Percentiles rank a stretch among this genome's conserved stretches.
These are phyloP conservation scores for Teratosphaeriaceae sp. DNA, from an alignment of 2,329 filamentous ascomycete genomes.

Conservation along the genomic window DNA sequence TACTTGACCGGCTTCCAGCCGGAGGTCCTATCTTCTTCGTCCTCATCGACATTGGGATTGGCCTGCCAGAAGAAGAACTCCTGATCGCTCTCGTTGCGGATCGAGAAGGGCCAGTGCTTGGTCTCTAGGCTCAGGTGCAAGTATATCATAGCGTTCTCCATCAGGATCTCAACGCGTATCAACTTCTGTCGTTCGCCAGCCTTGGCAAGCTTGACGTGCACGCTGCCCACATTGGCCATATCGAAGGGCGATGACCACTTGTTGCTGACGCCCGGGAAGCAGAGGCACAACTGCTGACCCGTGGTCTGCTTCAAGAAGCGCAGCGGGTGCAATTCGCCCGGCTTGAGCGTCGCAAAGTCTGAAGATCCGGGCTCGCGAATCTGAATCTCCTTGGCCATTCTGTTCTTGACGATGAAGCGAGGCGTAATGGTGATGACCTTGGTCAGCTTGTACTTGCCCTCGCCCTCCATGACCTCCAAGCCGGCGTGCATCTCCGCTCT, in stretches of 20 bases:
- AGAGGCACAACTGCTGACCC: conserved; percentile 84
- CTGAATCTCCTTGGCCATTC: conserved; percentile 78
- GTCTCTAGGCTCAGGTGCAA: conserved; percentile 82
- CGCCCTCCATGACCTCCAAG: conserved; percentile 79
- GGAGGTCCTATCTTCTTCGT: conserved; percentile 72
- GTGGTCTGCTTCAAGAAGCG: conserved; percentile 80
- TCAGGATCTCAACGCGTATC: conserved; percentile 78
- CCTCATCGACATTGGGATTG: conserved; percentile 86
- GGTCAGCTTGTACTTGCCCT: conserved; percentile 96
- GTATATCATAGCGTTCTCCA: conserved; percentile 93
- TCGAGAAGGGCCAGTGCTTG: conserved; percentile 96
- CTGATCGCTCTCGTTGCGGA: conserved; percentile 95
- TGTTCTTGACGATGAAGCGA: conserved; percentile 90
- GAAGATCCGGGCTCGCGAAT: conserved; percentile 90
- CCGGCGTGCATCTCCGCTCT: conserved; percentile 84
- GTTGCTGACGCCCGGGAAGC: conserved; percentile 90
- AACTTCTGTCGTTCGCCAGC: conserved; percentile 82
- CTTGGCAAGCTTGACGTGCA: conserved; percentile 90
- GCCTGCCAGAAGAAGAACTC: conserved; percentile 97
- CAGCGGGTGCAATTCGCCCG: conserved; percentile 74
- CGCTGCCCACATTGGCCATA: conserved; percentile 87
- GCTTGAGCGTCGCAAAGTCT: conserved; percentile 68
- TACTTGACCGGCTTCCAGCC: conserved; percentile 93
- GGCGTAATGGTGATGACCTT: conserved; percentile 92
- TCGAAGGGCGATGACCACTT: conserved; percentile 98